These are phyloP conservation scores for Cardamine resedifolia DNA, from an alignment of 345 rosid genomes.

Conservation along the genomic window DNA sequence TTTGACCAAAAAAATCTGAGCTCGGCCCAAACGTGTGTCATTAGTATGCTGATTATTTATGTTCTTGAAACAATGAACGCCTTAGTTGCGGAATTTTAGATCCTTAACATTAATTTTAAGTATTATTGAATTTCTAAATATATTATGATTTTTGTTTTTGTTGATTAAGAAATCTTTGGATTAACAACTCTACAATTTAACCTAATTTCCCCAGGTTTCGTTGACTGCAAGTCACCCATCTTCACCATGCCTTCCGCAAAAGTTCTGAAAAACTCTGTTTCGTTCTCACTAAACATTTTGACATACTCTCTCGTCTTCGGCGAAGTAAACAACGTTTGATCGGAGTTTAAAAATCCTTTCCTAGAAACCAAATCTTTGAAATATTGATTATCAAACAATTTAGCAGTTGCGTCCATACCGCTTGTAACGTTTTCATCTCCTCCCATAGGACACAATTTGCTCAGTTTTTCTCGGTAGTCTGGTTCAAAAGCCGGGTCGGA, in stretches of 20 bases:
- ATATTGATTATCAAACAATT: slow-evolving; percentile 59
- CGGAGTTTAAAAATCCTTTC: slow-evolving; percentile 78
- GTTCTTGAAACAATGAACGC: too few species aligned
- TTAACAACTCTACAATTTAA: slow-evolving; percentile 64
- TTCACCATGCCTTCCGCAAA: slow-evolving; percentile 79
- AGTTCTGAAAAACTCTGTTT: slow-evolving; percentile 53
- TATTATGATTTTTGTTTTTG: neutral
- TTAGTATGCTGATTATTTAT: neutral
- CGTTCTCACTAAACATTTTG: slow-evolving; percentile 42
- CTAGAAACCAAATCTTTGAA: slow-evolving; percentile 71
- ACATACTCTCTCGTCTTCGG: slow-evolving; percentile 52
- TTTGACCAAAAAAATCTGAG: neutral
- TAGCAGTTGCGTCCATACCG: slow-evolving; percentile 63
- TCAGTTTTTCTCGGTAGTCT: slow-evolving; percentile 44
- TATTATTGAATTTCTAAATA: neutral
- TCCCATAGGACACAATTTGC: slow-evolving; percentile 56
- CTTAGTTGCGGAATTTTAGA: too few species aligned
- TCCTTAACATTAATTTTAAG: neutral
- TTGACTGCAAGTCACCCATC: slow-evolving; percentile 72
- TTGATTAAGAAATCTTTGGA: slow-evolving; percentile 24
- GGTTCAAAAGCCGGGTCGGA: slow-evolving; percentile 68
- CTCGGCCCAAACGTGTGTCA: neutral
- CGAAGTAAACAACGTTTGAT: slow-evolving; percentile 63
- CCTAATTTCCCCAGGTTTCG: slow-evolving; percentile 66
- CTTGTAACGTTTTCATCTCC: slow-evolving; percentile 68